phyloP scores from a whole-genome alignment of 495 filamentous ascomycete species.

The Penicillium riverlandense region DNA sequence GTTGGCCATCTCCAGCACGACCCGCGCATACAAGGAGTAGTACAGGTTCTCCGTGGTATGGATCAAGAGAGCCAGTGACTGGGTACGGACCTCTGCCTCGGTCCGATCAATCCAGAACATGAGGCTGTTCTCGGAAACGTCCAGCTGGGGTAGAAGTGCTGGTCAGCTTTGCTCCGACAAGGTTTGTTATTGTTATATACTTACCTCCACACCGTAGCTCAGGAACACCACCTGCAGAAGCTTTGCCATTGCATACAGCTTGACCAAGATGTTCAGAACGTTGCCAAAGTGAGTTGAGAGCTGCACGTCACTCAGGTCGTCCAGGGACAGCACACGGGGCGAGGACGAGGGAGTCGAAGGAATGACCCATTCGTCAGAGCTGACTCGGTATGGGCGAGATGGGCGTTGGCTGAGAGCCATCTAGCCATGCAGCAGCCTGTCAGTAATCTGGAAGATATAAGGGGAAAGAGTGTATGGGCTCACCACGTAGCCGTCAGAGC shows the following conservation, averaged over 20 bases:
- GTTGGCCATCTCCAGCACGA: conserved; percentile 30
- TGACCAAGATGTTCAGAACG: conserved; percentile 20
- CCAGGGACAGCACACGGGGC: conserved; percentile 9
- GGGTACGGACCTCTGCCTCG: conserved; percentile 17
- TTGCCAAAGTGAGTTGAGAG: conserved; percentile 9
- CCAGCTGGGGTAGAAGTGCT: conserved; percentile 14
- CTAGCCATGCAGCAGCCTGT: conserved; percentile 2
- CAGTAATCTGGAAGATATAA: too few relatives aligned
- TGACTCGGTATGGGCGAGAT: conserved; percentile 24
- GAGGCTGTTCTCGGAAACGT: conserved; percentile 18
- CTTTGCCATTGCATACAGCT: conserved; percentile 32
- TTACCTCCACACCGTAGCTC: conserved; percentile 31
- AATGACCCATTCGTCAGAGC: conserved; percentile 28
- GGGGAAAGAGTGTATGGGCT: not conserved
- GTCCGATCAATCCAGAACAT: conserved; percentile 19
- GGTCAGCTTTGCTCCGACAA: not conserved
- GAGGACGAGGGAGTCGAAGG: conserved; percentile 3
- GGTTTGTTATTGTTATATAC: conserved; percentile 12
- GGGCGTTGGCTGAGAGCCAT: conserved; percentile 16
- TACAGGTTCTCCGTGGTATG: conserved; percentile 28
- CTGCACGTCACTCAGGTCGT: conserved; percentile 11
- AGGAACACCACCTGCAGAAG: conserved; percentile 24
- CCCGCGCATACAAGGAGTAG: conserved; percentile 27
- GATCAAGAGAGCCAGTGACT: conserved; percentile 19
- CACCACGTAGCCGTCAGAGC: conserved; percentile 7